These are phyloP conservation scores for Neurospora sp. DNA, from an alignment of 495 filamentous ascomycete genomes.

Conservation along the genomic window DNA sequence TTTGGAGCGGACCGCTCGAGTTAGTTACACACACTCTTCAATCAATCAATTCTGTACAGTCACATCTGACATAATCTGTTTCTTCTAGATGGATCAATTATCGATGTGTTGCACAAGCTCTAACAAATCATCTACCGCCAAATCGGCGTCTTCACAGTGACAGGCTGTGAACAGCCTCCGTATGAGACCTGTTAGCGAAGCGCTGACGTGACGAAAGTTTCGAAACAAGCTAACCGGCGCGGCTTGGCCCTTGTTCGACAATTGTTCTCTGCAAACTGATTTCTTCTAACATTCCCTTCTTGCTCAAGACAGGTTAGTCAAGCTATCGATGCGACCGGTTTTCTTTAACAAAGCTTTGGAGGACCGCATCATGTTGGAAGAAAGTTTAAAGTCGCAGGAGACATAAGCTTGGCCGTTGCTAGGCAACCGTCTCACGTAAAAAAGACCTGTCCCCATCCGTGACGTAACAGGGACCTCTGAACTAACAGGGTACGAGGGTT, in stretches of 20 bases:
- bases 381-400: too few species aligned
- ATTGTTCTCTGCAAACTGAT: not conserved
- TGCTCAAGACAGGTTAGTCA: not conserved
- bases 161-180: not conserved
- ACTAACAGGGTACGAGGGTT: not conserved
- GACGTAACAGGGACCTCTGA: not conserved
- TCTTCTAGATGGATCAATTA: too few species aligned
- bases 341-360: not conserved
- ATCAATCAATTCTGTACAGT: too few species aligned
- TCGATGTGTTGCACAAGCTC: too few species aligned
- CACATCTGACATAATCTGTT: too few species aligned
- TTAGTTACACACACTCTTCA: too few species aligned
- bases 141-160: not conserved
- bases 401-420: not conserved
- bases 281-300: not conserved
- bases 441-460: not conserved
- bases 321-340: not conserved
- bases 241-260: not conserved
- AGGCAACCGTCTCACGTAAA: slow-evolving; percentile 5
- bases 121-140: not conserved
- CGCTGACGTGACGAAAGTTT: not conserved
- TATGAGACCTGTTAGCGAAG: not conserved
- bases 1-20: too few species aligned
- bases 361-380: not conserved
- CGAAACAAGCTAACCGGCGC: not conserved